Conservation (phyloP, 306 rosid species). For the Rosa lucieae region DNA sequence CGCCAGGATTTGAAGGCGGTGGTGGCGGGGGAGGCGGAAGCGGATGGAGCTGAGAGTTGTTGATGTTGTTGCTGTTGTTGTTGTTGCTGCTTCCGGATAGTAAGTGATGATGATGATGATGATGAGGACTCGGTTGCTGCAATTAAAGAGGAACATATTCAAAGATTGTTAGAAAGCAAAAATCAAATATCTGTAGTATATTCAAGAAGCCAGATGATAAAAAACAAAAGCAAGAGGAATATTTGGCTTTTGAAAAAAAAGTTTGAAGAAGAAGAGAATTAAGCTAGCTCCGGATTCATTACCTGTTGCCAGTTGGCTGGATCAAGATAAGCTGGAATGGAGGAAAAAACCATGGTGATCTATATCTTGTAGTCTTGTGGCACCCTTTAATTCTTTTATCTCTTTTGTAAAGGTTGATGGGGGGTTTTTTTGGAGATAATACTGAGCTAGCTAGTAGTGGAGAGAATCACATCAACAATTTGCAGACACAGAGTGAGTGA, state of each 20-base stretch:
- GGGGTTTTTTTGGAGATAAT: conserved; percentile 44
- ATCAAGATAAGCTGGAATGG: conserved; percentile 89
- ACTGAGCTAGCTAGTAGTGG: conserved; percentile 23
- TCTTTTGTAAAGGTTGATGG: conserved; percentile 69
- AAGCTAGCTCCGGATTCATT: conserved; percentile 7
- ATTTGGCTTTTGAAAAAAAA: conserved; percentile 50
- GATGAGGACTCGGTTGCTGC: conserved; percentile 37
- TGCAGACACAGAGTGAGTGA: conserved; percentile 29
- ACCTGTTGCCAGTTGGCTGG: conserved; percentile 95
- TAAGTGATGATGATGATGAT: conserved; percentile 12
- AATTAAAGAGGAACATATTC: conserved; percentile 9
- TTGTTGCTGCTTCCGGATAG: conserved; percentile 11
- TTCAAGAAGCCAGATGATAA: conserved; percentile 51
- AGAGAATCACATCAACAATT: conserved; percentile 52
- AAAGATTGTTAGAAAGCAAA: conserved; percentile 20
- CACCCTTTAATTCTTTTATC: conserved; percentile 35
- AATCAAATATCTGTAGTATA: conserved; percentile 70
- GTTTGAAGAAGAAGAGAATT: conserved; percentile 8
- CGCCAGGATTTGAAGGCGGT: conserved; percentile 43
- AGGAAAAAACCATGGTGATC: conserved; percentile 77
- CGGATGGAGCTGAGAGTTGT: conserved; percentile 47
- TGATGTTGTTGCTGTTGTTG: conserved; percentile 33
- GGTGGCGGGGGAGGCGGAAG: conserved; percentile 38
- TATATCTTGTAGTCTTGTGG: conserved; percentile 17
- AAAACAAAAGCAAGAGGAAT: conserved; percentile 51